Base-by-base conservation (phyloP, 192 early-diverging fungal species). In the Funneliformis mosseae region DNA sequence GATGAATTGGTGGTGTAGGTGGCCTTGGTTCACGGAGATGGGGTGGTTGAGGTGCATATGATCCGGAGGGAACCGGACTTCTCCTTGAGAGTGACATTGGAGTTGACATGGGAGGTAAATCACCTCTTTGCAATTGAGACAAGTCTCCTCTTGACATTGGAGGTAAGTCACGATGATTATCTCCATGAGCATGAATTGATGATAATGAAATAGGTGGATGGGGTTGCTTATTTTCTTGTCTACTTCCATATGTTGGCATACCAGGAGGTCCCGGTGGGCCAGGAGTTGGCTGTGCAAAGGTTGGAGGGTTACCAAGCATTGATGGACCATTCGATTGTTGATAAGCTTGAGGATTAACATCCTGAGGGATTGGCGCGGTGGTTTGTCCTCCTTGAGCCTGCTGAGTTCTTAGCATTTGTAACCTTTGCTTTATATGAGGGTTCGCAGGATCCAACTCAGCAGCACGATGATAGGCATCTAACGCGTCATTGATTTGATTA, bases 391-490 rank as follows among this genome's bases (percentile, higher is more conserved):
- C 78, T 41, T 78, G 77, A 27, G 42, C 48, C 61, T 79, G 78
- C 71, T 79, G 78, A 61, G 50, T 71, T 38, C 85, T 83, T 59
- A 87, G 60, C 73, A 78, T 80, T 28, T 82, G 82, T 10, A 87
- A 81, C n/a, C 97, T 91, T 83, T 97, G 94, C 83, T 96, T 95
- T 45, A 97, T 96, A 60, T 93, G 91, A 6, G 90, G 83, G 79
- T 98, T 98, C n/a, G 85, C 84, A 2, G 95, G 97, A 82, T 99
- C 97, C 62, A 98, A 87, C 83, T 98, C 97, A 21, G 95, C 88
- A 38, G 97, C 98, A 23, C 94, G 92, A 60, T 93, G 91, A 86
- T 98, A 99, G 8, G 98, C 98, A 82, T 99, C 97, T 50, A 99
- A 91, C 2, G 98, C 98, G 83, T 99, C 98, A 77, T 91, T 92